Conservation (phyloP, 2,329 filamentous ascomycete genomes). For the Talaromyces islandicus region DNA sequence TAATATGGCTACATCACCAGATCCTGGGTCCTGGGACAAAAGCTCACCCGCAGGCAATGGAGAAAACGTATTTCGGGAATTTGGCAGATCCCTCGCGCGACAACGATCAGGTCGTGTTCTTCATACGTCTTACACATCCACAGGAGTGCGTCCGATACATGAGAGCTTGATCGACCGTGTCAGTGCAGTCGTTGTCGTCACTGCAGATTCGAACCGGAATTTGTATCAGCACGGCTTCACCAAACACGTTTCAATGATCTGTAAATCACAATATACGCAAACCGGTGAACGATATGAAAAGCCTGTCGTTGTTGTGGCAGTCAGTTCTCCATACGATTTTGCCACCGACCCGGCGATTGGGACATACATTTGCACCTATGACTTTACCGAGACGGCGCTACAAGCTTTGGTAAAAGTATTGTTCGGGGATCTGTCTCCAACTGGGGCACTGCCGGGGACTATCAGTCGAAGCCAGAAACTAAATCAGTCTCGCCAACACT, state of each 20-base stretch:
- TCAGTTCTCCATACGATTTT: conserved; percentile 95
- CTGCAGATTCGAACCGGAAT: conserved; percentile 89
- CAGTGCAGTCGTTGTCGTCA: conserved; percentile 82
- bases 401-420: conserved; percentile 76
- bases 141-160: conserved; percentile 85
- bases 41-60: conserved; percentile 74
- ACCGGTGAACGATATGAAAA: conserved; percentile 55
- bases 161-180: conserved; percentile 87
- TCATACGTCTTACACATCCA: conserved; percentile 92
- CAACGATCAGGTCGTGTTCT: conserved; percentile 79
- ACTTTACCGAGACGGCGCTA: conserved; percentile 90
- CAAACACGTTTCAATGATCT: conserved; percentile 94
- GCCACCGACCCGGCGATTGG: conserved; percentile 85
- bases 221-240: conserved; percentile 91
- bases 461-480: conserved; percentile 82
- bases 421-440: conserved; percentile 64
- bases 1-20: conserved; percentile 40
- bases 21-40: conserved; percentile 51
- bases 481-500: conserved; percentile 84
- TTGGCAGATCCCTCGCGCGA: conserved; percentile 80
- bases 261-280: conserved; percentile 42
- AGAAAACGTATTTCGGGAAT: conserved; percentile 84
- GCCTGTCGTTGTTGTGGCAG: conserved; percentile 81
- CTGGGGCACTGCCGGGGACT: conserved; percentile 59
- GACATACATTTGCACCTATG: conserved; percentile 91